Evolutionary conservation across 2,329 filamentous ascomycete species (phyloP), one percentile per base, ranked within the genome.

Genomic region (Neofusicoccum sp.): DNA sequence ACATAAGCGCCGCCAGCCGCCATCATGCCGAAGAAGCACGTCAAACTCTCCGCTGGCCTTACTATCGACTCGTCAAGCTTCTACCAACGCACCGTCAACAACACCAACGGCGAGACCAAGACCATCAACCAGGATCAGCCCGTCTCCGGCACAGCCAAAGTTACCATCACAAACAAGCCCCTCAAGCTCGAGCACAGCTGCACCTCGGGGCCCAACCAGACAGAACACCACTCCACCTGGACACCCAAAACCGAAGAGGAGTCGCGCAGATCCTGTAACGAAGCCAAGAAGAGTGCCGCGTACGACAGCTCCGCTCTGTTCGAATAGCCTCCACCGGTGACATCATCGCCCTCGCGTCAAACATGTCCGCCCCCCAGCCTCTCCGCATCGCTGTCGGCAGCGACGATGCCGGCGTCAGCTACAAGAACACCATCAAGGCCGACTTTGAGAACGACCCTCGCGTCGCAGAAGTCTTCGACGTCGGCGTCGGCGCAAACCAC

Each of bases 341-440:
- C 51, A 54, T 59, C 44, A 58, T 26, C 58, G 30, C 26, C 24
- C 56, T 63, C 51, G 16, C 33, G 3, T 7, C 49, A 24, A 20
- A 20, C 9, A 61, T 61, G 59, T 24, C 49, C 14, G 33, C 47
- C 16, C 49, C 26, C 11, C 43, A 63, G 41, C 70, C 71, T 59
- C 78, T 86, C 68, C 82, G 83, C 70, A 84, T 88, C 68, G 86
- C 82, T 68, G 80, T 88, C 67, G 86, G 84, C 73, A 81, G 82
- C 72, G 86, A 88, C 72, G 88, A 91, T 67, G 90, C 90, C 62
- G 91, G 91, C 71, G 83, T 89, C 69, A 79, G 77, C 66, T 95
- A 95, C 84, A 95, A 93, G 76, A 85, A 87, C 72, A 84, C 85
- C 66, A 87, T 96, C 78, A 90, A 90, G 72, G 79, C 82, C 57